phyloP scores from a whole-genome alignment of 2,329 filamentous ascomycete genomes.

The Neoascochyta sp. region DNA sequence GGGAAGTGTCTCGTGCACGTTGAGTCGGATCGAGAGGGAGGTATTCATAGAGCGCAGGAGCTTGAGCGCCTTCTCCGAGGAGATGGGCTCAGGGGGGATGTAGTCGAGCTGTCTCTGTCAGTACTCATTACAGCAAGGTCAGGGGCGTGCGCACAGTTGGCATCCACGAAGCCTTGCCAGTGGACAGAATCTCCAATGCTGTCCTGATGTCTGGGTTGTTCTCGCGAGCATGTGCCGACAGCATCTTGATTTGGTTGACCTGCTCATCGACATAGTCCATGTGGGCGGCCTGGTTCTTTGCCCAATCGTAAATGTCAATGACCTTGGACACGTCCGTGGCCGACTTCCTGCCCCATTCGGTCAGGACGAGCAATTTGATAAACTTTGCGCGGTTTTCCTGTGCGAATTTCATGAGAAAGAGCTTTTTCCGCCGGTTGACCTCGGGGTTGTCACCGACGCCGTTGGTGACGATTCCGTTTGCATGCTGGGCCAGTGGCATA shows the following conservation, averaged over 20 bases:
- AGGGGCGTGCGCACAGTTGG: conserved; percentile 61
- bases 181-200: conserved; percentile 78
- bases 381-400: conserved; percentile 80
- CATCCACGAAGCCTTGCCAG: conserved; percentile 72
- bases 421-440: conserved; percentile 60
- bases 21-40: conserved; percentile 75
- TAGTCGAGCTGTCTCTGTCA: conserved; percentile 61
- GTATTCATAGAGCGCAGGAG: conserved; percentile 81
- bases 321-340: conserved; percentile 74
- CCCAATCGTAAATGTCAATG: conserved; percentile 79
- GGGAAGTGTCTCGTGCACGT: conserved; percentile 79
- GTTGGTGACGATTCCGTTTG: conserved; percentile 44
- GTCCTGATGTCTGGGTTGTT: conserved; percentile 89
- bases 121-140: no score
- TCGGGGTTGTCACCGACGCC: conserved; percentile 34
- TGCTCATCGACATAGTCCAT: conserved; percentile 52
- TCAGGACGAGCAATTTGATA: conserved; percentile 86
- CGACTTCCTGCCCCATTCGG: conserved; percentile 72
- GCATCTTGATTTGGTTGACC: conserved; percentile 66
- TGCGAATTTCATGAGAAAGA: conserved; percentile 69
- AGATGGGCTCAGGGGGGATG: conserved; percentile 68
- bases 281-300: conserved; percentile 42
- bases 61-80: conserved; percentile 66
- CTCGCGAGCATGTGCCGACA: conserved; percentile 68
- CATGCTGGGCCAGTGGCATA: conserved; percentile 57